These are phyloP conservation scores for Hymenoscyphus salicellus DNA, from an alignment of 2,329 filamentous ascomycete species.

Conservation along the genomic window DNA sequence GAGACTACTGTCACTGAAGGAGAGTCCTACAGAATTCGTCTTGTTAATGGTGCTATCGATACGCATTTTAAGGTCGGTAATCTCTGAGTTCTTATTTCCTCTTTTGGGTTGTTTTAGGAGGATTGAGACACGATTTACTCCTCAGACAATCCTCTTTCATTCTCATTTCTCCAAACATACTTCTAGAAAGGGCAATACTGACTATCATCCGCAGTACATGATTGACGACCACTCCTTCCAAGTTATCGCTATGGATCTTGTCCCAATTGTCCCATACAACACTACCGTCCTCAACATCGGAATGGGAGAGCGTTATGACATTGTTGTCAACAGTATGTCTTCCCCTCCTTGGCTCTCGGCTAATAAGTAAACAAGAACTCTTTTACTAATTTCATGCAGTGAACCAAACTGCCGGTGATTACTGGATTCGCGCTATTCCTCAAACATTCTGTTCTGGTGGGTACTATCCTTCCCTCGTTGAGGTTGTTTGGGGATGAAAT, in stretches of 20 bases:
- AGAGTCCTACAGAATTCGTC: constrained; percentile 43
- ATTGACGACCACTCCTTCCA: constrained; percentile 55
- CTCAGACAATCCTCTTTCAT: too few relatives aligned
- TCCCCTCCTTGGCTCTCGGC: too few relatives aligned
- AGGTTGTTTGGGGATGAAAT: too few relatives aligned
- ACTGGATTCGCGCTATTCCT: constrained; percentile 48
- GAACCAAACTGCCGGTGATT: constrained; percentile 40
- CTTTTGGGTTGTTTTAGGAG: too few relatives aligned
- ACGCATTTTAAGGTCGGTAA: constrained; percentile 42
- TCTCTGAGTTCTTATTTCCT: too few relatives aligned
- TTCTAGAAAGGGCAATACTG: too few relatives aligned
- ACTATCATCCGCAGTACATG: too few relatives aligned
- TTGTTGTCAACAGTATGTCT: constrained; percentile 41
- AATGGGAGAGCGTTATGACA: constrained; percentile 48
- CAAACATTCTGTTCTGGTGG: constrained; percentile 4
- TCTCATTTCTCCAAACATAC: too few relatives aligned
- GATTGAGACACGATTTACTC: too few relatives aligned
- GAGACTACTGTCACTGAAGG: constrained; percentile 32
- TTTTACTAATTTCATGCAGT: constrained; percentile 19
- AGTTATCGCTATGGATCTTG: constrained; percentile 60
- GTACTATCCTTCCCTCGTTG: too few relatives aligned
- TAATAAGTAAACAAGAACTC: too few relatives aligned
- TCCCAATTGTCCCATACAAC: constrained; percentile 59
- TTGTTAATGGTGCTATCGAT: constrained; percentile 46
- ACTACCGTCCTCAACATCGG: constrained; percentile 57